Percentiles rank a stretch among this genome's conserved stretches.
Evolutionary conservation across 2,329 filamentous ascomycete genomes (phyloP).

Genomic region (Periconia digitata): DNA sequence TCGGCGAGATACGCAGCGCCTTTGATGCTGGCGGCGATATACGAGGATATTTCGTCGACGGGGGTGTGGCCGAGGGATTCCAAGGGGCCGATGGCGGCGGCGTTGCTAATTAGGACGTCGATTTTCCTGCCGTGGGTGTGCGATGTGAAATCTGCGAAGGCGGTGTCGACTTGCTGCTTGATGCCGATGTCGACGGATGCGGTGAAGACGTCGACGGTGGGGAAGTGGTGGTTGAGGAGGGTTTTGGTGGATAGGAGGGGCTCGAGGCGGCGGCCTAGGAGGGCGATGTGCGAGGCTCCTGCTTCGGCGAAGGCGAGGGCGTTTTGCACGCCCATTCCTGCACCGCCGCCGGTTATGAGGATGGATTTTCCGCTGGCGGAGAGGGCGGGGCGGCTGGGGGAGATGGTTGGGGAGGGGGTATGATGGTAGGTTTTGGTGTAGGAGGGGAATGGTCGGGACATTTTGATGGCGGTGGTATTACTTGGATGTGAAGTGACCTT

Average conservation of each 20-base stretch:
- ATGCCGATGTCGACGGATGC: conserved; percentile 21
- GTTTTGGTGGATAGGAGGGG: conserved; percentile 40
- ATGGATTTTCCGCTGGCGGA: conserved; percentile 25
- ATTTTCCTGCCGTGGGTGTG: conserved; percentile 10
- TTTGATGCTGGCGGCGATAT: conserved; percentile 16
- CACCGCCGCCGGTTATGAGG: conserved; percentile 46
- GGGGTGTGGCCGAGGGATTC: conserved; percentile 5
- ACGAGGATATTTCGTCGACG: conserved; percentile 10
- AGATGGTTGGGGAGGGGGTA: conserved; percentile 23
- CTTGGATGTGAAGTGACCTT: neutral
- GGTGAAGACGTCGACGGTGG: conserved; percentile 12
- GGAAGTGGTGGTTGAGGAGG: conserved; percentile 23
- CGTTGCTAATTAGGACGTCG: conserved; percentile 26
- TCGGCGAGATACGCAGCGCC: conserved; percentile 20
- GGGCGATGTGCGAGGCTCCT: conserved; percentile 47
- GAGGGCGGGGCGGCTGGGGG: conserved; percentile 34
- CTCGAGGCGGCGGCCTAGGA: conserved; percentile 46
- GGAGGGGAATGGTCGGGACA: neutral
- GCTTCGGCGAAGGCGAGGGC: conserved; percentile 48
- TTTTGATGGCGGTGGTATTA: neutral
- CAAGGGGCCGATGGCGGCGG: conserved; percentile 12
- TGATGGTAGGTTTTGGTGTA: conserved; percentile 19
- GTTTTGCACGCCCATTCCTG: conserved; percentile 50
- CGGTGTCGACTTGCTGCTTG: conserved; percentile 15
- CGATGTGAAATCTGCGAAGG: conserved; percentile 14